Evolutionary conservation across 345 rosid species (phyloP).

Genomic region (Brassica rapa): DNA sequence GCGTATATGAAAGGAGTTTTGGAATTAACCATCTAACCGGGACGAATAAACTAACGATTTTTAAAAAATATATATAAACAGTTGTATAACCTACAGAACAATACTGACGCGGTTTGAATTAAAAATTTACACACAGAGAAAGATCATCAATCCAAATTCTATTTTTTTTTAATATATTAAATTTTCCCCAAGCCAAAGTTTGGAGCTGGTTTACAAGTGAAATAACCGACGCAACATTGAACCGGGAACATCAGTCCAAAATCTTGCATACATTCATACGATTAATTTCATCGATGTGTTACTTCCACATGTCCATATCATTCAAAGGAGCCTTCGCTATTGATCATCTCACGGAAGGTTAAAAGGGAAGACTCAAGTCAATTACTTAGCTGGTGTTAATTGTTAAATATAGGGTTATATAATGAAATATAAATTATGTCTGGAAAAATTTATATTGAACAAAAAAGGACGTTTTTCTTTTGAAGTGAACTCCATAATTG

Average conservation of each 20-base stretch:
- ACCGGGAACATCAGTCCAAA: not conserved
- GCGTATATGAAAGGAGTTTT: not conserved
- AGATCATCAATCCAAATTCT: not conserved
- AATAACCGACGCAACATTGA: not conserved
- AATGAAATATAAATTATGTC: not conserved
- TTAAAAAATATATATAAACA: not conserved
- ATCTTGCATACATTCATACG: not conserved
- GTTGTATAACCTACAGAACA: not conserved
- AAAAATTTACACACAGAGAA: not conserved
- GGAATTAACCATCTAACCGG: not conserved
- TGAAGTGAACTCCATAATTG: conserved; percentile 14
- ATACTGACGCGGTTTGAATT: not conserved
- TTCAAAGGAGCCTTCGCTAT: not conserved
- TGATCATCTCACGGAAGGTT: not conserved
- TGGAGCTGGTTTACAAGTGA: not conserved
- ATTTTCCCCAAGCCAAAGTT: not conserved
- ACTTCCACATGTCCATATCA: not conserved
- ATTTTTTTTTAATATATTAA: too few relatives aligned
- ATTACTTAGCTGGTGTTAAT: not conserved
- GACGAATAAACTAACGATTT: not conserved
- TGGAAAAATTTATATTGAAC: not conserved
- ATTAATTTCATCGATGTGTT: not conserved
- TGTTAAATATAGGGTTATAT: not conserved
- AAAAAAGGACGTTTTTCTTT: not conserved
- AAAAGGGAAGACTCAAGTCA: not conserved